phyloP scores from a whole-genome alignment of 495 filamentous ascomycete species.

The Penicillium mononematosum region DNA sequence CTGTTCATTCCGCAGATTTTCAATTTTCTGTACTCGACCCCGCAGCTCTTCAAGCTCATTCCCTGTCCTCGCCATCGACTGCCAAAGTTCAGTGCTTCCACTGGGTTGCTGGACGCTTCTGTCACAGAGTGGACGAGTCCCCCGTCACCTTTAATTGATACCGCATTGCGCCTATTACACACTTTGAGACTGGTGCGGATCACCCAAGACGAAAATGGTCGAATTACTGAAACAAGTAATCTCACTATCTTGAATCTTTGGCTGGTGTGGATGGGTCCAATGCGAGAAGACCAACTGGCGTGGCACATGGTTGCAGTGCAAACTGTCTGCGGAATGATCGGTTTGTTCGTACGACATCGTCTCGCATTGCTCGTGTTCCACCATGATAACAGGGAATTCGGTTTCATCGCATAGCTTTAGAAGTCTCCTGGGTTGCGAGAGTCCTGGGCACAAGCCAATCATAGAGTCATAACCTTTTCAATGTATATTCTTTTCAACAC shows the following conservation, averaged over 20 bases:
- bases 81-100: slow-evolving; percentile 80
- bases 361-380: slow-evolving; percentile 82
- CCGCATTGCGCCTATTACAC: slow-evolving; percentile 62
- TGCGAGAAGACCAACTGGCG: slow-evolving; percentile 81
- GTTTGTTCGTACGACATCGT: slow-evolving; percentile 80
- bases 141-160: slow-evolving; percentile 59
- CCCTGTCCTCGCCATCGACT: slow-evolving; percentile 91
- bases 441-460: not conserved
- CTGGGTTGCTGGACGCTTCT: slow-evolving; percentile 79
- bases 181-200: slow-evolving; percentile 63
- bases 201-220: slow-evolving; percentile 60
- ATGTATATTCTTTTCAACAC: slow-evolving; percentile 11
- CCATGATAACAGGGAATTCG: slow-evolving; percentile 67
- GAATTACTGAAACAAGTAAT: slow-evolving; percentile 80
- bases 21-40: slow-evolving; percentile 91
- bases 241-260: slow-evolving; percentile 92
- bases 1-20: slow-evolving; percentile 92
- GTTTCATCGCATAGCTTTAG: slow-evolving; percentile 25
- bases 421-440: not conserved
- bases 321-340: slow-evolving; percentile 67
- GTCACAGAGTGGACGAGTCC: slow-evolving; percentile 75
- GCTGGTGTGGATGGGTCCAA: slow-evolving; percentile 92
- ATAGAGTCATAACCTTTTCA: not conserved
- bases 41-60: slow-evolving; percentile 85
- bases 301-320: slow-evolving; percentile 75